These are phyloP conservation scores for Aureobasidium sp. DNA, from an alignment of 2,329 filamentous ascomycete genomes.

Conservation along the genomic window DNA sequence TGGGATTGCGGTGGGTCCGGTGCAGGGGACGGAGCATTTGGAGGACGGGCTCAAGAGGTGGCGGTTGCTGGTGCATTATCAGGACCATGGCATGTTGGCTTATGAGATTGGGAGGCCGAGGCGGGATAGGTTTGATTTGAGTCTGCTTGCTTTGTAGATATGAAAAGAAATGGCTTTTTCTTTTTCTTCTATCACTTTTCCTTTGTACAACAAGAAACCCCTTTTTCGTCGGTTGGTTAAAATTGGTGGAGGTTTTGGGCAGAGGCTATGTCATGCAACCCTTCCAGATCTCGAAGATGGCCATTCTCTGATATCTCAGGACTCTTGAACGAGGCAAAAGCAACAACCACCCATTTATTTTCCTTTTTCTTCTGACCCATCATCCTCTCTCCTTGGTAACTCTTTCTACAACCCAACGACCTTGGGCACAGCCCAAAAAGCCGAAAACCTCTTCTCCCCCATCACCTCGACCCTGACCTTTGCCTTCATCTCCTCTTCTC, in stretches of 20 bases:
- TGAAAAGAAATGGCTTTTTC: too few relatives aligned
- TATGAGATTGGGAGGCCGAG: conserved; percentile 53
- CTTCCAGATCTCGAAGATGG: too few relatives aligned
- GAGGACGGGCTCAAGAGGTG: conserved; percentile 44
- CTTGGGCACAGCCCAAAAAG: conserved; percentile 43
- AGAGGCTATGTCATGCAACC: too few relatives aligned
- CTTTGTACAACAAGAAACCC: too few relatives aligned
- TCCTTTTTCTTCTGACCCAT: too few relatives aligned
- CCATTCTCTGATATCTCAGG: too few relatives aligned
- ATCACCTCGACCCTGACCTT: conserved; percentile 31
- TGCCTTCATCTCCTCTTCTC: conserved; percentile 21
- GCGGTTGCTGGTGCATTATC: conserved; percentile 64
- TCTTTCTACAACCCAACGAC: conserved; percentile 22
- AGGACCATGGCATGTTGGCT: conserved; percentile 60
- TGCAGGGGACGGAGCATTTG: conserved; percentile 43
- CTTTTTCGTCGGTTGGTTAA: too few relatives aligned
- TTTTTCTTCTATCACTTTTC: too few relatives aligned
- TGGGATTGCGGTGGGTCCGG: conserved; percentile 60
- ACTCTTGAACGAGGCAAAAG: too few relatives aligned
- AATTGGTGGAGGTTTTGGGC: too few relatives aligned
- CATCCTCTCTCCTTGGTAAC: too few relatives aligned
- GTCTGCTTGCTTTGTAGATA: not conserved
- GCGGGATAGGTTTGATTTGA: conserved; percentile 10
- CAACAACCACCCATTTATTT: too few relatives aligned
- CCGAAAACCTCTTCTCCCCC: conserved; percentile 35